phyloP scores from a whole-genome alignment of 345 rosid species.

The Populus pruinosa region DNA sequence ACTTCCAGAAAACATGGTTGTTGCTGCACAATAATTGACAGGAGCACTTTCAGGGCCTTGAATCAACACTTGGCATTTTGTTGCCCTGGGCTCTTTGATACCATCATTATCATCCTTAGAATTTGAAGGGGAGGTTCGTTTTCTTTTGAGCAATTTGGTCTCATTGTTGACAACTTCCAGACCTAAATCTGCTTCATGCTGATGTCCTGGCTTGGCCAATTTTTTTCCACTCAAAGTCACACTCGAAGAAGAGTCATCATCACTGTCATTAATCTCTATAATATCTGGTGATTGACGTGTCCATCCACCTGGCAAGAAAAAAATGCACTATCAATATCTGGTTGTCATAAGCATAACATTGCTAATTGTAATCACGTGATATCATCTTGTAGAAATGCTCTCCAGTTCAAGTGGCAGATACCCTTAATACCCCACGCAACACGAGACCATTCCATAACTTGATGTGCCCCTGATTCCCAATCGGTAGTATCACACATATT shows the following conservation, averaged over 20 bases:
- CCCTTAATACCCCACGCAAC: too few relatives aligned
- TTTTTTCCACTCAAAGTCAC: background rate
- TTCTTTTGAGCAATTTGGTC: slow-evolving; percentile 31
- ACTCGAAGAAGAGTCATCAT: slow-evolving; percentile 20
- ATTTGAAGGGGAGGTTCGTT: slow-evolving; percentile 8
- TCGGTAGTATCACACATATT: too few relatives aligned
- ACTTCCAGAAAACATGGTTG: slow-evolving; percentile 4
- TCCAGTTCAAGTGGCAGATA: too few relatives aligned
- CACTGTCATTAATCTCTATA: slow-evolving; percentile 34
- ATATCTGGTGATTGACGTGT: slow-evolving; percentile 5
- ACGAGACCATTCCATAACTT: too few relatives aligned
- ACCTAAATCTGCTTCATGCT: background rate
- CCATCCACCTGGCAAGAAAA: slow-evolving; percentile 15
- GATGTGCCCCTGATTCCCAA: too few relatives aligned
- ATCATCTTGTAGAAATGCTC: too few relatives aligned
- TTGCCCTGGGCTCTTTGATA: background rate
- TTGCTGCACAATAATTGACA: background rate
- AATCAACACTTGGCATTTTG: slow-evolving; percentile 15
- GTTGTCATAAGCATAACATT: too few relatives aligned
- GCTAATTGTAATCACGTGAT: too few relatives aligned
- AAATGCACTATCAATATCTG: background rate
- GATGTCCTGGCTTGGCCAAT: background rate
- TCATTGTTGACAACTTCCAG: background rate
- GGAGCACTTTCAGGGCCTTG: slow-evolving; percentile 9
- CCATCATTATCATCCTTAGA: background rate